phyloP scores from a whole-genome alignment of 139 green algal genomes.

The Marvania coccoides region DNA sequence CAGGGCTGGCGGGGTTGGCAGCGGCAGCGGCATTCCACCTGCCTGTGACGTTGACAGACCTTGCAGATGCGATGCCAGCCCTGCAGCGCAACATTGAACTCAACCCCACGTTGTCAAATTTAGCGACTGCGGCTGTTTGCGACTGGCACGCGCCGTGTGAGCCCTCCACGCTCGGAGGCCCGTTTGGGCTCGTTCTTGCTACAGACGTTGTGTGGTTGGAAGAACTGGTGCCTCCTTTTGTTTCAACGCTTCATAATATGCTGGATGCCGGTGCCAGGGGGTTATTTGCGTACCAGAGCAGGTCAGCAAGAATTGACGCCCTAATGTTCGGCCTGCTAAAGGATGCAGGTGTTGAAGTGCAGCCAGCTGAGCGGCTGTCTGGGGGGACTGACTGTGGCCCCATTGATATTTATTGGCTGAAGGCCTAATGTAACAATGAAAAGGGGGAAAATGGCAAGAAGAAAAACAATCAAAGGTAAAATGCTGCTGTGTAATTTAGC shows the following conservation, averaged over 20 bases:
- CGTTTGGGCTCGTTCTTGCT: slow-evolving; percentile 5
- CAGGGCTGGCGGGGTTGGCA: slow-evolving; percentile 16
- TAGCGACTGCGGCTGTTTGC: not conserved
- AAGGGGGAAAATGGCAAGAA: too few relatives aligned
- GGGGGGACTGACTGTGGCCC: not conserved
- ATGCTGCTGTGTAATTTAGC: too few relatives aligned
- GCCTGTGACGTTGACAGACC: slow-evolving; percentile 5
- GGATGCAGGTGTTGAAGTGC: not conserved
- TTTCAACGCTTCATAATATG: not conserved
- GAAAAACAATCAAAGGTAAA: too few relatives aligned
- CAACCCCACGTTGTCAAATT: not conserved
- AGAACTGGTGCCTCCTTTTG: slow-evolving; percentile 10
- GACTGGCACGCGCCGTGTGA: not conserved
- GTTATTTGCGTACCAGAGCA: slow-evolving; percentile 21
- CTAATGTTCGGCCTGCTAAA: slow-evolving; percentile 8
- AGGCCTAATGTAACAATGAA: not conserved
- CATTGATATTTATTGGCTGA: slow-evolving; percentile 20
- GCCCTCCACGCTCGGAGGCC: not conserved
- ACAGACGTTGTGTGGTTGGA: slow-evolving; percentile 25
- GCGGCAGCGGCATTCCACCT: slow-evolving; percentile 8
- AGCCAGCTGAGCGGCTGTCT: not conserved
- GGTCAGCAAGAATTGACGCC: slow-evolving; percentile 4
- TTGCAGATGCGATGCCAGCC: slow-evolving; percentile 10
- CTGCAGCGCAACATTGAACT: slow-evolving; percentile 5
- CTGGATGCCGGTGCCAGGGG: not conserved